phyloP scores from a whole-genome alignment of 148 eudicot species.

The Euryodendron excelsum region DNA sequence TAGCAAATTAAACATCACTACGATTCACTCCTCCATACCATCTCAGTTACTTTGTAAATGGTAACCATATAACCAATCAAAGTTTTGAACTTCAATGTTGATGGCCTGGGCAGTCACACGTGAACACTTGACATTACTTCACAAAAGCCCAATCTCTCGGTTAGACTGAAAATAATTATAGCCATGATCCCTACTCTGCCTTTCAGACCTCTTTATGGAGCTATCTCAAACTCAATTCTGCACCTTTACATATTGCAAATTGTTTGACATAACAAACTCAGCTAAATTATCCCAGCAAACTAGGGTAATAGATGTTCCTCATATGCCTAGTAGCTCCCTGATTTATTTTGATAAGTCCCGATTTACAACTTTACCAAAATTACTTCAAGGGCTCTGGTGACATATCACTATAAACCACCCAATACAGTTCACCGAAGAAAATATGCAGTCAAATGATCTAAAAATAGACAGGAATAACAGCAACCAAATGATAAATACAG shows the following conservation, averaged over 20 bases:
- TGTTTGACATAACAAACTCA: background rate
- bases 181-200: background rate
- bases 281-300: background rate
- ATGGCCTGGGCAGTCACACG: background rate
- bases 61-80: background rate
- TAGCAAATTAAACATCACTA: constrained; percentile 4
- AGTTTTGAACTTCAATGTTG: background rate
- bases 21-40: background rate
- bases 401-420: background rate
- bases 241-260: background rate
- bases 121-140: background rate
- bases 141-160: background rate
- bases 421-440: background rate
- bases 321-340: background rate
- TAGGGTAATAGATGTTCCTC: background rate
- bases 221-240: background rate
- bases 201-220: background rate
- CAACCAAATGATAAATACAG: constrained; percentile 7
- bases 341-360: no score
- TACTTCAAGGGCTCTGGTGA: background rate
- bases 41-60: background rate
- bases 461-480: background rate
- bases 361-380: background rate
- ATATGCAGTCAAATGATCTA: background rate
- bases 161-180: background rate